phyloP scores from a whole-genome alignment of 306 rosid genomes.

The Pachyrhizus erosus region DNA sequence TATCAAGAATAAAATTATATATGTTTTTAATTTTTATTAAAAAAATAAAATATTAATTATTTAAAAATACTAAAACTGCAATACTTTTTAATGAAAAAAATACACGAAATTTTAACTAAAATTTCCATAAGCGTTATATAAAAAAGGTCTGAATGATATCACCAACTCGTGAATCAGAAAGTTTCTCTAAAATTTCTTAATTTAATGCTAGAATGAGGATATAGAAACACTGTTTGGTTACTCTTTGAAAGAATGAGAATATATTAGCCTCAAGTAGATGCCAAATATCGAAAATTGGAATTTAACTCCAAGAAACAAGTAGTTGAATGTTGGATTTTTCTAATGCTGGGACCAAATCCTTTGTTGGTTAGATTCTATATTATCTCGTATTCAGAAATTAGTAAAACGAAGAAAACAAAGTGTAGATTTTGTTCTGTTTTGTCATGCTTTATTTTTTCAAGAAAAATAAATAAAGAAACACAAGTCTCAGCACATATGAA shows the following conservation, averaged over 20 bases:
- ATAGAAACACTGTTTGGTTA: background rate
- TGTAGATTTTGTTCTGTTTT: conserved; percentile 36
- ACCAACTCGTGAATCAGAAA: conserved; percentile 17
- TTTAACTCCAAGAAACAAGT: background rate
- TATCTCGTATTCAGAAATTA: conserved; percentile 23
- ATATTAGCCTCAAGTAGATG: too few relatives aligned
- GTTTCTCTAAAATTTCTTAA: background rate
- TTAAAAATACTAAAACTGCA: too few relatives aligned
- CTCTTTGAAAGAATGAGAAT: background rate
- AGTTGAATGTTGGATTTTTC: conserved; percentile 23
- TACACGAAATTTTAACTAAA: background rate
- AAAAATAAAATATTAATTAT: too few relatives aligned
- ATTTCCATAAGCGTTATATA: conserved; percentile 4
- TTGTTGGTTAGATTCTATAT: conserved; percentile 26
- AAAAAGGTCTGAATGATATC: background rate
- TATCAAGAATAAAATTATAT: too few relatives aligned
- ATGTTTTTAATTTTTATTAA: too few relatives aligned
- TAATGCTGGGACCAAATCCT: conserved; percentile 30
- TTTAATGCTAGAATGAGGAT: background rate
- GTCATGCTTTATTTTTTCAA: conserved; percentile 38
- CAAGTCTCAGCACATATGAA: background rate
- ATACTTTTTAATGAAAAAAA: too few relatives aligned
- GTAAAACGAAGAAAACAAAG: conserved; percentile 37
- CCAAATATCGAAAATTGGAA: conserved; percentile 37
- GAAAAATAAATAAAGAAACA: conserved; percentile 40